phyloP scores from a whole-genome alignment of 495 filamentous ascomycete genomes.

The Xylaria palmicola region DNA sequence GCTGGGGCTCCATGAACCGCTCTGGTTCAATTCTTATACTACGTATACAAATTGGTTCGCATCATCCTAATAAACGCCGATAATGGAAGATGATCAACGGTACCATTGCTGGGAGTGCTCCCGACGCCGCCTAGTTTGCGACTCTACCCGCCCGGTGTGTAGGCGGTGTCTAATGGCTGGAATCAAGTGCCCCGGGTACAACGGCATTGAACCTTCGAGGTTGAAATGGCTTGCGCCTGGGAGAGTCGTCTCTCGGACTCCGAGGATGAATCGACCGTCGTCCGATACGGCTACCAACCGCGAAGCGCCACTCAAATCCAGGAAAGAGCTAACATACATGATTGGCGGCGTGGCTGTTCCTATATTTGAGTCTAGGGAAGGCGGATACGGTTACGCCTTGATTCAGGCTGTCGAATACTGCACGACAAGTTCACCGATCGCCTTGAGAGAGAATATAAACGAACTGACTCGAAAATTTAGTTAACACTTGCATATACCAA shows the following conservation, averaged over 20 bases:
- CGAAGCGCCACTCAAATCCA: background rate
- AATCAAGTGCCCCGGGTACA: constrained; percentile 30
- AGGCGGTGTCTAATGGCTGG: constrained; percentile 26
- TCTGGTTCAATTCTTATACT: background rate
- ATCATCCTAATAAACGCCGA: background rate
- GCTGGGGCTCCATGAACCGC: background rate
- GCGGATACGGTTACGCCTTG: background rate
- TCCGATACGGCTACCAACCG: background rate
- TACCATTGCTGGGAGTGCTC: constrained; percentile 38
- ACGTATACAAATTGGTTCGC: background rate
- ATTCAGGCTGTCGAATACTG: background rate
- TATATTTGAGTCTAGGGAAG: background rate
- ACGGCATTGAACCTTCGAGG: constrained; percentile 23
- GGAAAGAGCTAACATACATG: background rate
- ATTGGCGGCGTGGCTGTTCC: background rate
- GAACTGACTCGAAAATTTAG: constrained; percentile 18
- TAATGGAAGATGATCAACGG: constrained; percentile 10
- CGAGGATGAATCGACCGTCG: constrained; percentile 2
- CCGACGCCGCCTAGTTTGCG: constrained; percentile 31
- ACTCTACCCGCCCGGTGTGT: constrained; percentile 24
- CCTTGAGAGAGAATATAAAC: background rate
- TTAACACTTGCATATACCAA: constrained; percentile 33
- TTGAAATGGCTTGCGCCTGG: constrained; percentile 32
- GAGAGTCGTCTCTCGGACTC: constrained; percentile 25
- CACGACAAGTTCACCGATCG: background rate